Evolutionary conservation across 2,329 filamentous ascomycete species (phyloP), one percentile per base, ranked within the genome.

Genomic region (Myotisia sp.): DNA sequence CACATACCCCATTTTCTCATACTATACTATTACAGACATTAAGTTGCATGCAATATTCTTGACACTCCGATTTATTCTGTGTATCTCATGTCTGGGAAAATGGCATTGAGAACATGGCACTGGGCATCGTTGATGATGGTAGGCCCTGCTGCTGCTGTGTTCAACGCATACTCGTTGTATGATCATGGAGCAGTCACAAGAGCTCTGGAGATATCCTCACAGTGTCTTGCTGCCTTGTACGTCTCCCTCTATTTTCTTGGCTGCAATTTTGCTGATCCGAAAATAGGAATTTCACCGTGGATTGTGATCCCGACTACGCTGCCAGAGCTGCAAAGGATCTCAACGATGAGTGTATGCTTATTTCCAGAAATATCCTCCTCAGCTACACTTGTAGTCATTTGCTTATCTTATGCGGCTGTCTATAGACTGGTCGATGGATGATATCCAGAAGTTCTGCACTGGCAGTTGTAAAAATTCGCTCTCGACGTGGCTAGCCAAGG

Each of bases 121-220:
- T 19, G 19, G 24, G 29, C n/a, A 24, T 10, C 37, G 12, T 24
- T 43, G 33, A 14, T 24, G 4, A 28, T 39, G 12, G 33, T 29
- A 5, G 26, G 16, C 13, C 27, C 32, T 12, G 23, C 36, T 8
- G 6, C 32, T 3, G 37, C 42, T 14, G 35, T 30, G 9, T 44
- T 44, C 34, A 44, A 41, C 24, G 37, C 40, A 21, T 44, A 42
- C 17, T 40, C 37, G 26, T 23, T 31, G n/a, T 40, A 44, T 28
- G 40, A 42, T 20, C 37, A 34, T 32, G 26, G 30, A 19, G 37
- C 34, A 18, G 37, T 41, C 24, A 32, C 29, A 13, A 24, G 31
- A 9, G 26, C 40, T 3, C 33, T 44, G 19, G 42, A 40, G 5
- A 17, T 44, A 7, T 39, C 42, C 3, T 34, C 31, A 6, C 28